Base-by-base conservation (phyloP, 306 rosid species). In the Abrus precatorius region DNA sequence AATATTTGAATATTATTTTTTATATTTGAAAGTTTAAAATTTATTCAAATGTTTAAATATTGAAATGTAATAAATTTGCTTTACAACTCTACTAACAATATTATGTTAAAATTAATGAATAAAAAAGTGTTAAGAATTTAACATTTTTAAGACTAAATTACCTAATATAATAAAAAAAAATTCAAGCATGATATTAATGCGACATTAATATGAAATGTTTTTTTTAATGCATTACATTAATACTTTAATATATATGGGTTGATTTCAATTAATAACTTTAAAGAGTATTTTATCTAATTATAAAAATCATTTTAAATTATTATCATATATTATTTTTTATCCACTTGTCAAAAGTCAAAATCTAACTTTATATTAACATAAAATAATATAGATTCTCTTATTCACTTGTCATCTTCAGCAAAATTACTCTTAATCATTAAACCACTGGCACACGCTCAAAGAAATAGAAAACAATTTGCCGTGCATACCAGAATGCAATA, bases 351-450 rank as follows among this genome's bases (percentile, higher is more conserved):
- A 65, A 41, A 7, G n/a, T 65, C 14, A 38, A 14, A 40, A 40
- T 64, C 49, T 29, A 64, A 3, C 28, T 5, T 33, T 61, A 11
- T 2, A 5, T 36, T 2, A 2, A 36, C 4, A 36, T 36, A 36
- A 34, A 6, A 62, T 62, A 8, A 41, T 11, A 9, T 1, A 7
- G 20, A 44, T 27, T 67, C 53, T 67, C 36, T 67, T 44, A 45
- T 44, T 44, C 27, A 67, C 43, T 43, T 44, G 54, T 44, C 72
- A 67, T 43, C 9, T 67, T 67, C 13, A 67, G 44, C 47, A 61
- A 67, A 44, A 43, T 27, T 8, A 27, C 9, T 3, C 36, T 20
- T 44, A 67, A 67, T 67, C 8, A 67, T 67, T 43, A 27, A 67
- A 27, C 1, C 20, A 44, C 4, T 67, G 54, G 9, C 36, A 67